Conservation (phyloP, 2,329 filamentous ascomycete genomes). For the Phyllachora maydis region DNA sequence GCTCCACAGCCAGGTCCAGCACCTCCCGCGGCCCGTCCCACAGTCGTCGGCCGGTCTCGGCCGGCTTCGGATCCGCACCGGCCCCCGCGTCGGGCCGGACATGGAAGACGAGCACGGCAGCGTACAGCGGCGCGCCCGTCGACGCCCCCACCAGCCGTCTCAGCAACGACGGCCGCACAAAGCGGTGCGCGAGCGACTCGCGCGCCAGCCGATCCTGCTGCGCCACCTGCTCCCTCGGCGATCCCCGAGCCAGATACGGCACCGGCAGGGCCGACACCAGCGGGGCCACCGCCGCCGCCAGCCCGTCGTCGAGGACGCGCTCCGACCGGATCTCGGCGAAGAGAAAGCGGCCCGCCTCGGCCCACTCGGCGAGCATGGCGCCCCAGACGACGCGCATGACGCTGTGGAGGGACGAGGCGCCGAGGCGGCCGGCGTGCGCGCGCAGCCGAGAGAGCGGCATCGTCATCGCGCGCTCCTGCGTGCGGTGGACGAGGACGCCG, state of each 20-base stretch:
- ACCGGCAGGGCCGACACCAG: constrained; percentile 13
- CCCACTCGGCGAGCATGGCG: constrained; percentile 8
- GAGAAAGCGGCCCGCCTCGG: constrained; percentile 8
- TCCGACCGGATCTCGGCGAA: constrained; percentile 13
- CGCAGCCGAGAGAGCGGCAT: constrained; percentile 4
- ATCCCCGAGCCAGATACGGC: constrained; percentile 10
- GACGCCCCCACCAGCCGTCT: constrained; percentile 4
- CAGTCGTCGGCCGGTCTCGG: constrained; percentile 1
- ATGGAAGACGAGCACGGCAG: constrained; percentile 8
- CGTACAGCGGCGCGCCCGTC: constrained; percentile 4
- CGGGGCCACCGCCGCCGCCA: constrained; percentile 11
- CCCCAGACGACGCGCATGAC: constrained; percentile 11
- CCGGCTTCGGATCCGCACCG: too few species aligned
- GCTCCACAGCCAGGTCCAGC: constrained; percentile 15
- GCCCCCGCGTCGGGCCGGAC: too few species aligned
- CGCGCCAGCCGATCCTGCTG: constrained; percentile 2
- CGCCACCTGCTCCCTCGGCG: constrained; percentile 7
- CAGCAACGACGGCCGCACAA: constrained; percentile 1
- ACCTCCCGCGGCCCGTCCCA: constrained; percentile 11
- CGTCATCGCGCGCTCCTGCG: neutral
- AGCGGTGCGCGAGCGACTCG: neutral
- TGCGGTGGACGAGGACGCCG: neutral
- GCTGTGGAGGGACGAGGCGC: constrained; percentile 10
- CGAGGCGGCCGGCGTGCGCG: constrained; percentile 5
- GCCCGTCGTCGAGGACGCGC: constrained; percentile 8